Percentiles rank a stretch among this genome's conserved stretches.
These are phyloP conservation scores for Penicillium paneum DNA, from an alignment of 2,329 filamentous ascomycete species.

Conservation along the genomic window DNA sequence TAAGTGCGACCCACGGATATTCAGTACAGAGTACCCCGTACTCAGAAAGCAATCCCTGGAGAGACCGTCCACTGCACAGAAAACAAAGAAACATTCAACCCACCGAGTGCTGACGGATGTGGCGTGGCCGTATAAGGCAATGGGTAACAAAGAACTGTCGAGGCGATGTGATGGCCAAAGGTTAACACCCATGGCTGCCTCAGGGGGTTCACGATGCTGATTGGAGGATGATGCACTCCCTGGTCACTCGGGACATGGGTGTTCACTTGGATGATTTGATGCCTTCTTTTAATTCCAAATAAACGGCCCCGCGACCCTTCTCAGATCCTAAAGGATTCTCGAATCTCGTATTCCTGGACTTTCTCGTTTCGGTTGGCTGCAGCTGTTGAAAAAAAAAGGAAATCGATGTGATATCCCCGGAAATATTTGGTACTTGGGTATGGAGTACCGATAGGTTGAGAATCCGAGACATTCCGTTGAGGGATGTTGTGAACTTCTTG, in stretches of 20 bases:
- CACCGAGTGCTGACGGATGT: constrained; percentile 9
- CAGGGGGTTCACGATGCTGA: constrained; percentile 9
- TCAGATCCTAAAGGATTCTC: no score
- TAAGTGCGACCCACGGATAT: constrained; percentile 13
- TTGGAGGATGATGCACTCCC: constrained; percentile 6
- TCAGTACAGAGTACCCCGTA: background rate
- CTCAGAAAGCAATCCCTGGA: constrained; percentile 7
- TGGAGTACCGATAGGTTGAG: background rate
- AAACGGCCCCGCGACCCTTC: background rate
- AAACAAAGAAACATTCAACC: constrained; percentile 16
- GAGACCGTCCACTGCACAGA: background rate
- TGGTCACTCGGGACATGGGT: constrained; percentile 4
- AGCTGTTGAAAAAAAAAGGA: background rate
- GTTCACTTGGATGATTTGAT: background rate
- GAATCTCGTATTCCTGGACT: background rate
- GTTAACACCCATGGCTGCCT: constrained; percentile 7
- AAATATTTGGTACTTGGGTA: background rate
- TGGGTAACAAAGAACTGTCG: constrained; percentile 16
- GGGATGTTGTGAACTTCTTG: background rate
- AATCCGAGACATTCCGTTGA: constrained; percentile 4
- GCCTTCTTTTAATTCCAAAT: background rate
- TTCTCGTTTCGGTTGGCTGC: background rate
- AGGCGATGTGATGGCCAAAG: constrained; percentile 6
- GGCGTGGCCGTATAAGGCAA: constrained; percentile 14
- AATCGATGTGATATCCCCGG: background rate